A percentile compares a stretch with the other conserved stretches of the same genome.
Conservation (phyloP, 257 asterid species). For the Verbascum thapsus region DNA sequence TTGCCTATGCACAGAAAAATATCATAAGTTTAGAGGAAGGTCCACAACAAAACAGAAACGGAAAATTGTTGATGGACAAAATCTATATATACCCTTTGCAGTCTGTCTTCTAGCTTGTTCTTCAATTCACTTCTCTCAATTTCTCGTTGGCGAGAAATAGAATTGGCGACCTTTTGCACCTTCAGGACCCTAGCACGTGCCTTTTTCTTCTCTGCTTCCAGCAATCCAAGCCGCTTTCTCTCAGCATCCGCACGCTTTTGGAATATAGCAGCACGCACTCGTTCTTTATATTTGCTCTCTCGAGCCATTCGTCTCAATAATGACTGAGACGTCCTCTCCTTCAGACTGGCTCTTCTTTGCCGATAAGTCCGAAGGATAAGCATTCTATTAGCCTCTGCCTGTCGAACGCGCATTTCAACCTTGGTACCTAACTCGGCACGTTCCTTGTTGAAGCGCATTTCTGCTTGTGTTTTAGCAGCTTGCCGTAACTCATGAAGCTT, state of each 20-base stretch:
- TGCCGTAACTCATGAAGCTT: constrained; percentile 85
- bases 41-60: constrained; percentile 1
- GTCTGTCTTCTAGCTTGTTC: constrained; percentile 73
- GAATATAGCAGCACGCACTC: constrained; percentile 73
- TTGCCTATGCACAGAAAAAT: constrained; percentile 56
- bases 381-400: constrained; percentile 91
- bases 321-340: constrained; percentile 91
- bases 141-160: constrained; percentile 70
- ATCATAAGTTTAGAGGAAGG: constrained; percentile 14
- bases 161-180: constrained; percentile 72
- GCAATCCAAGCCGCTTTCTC: constrained; percentile 71
- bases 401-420: constrained; percentile 76
- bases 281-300: constrained; percentile 89
- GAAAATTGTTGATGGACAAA: not conserved
- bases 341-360: constrained; percentile 76
- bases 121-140: constrained; percentile 73
- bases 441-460: constrained; percentile 73
- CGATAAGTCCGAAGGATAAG: constrained; percentile 72
- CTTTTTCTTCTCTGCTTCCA: constrained; percentile 87
- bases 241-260: constrained; percentile 97
- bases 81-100: constrained; percentile 67
- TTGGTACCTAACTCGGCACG: constrained; percentile 83
- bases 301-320: constrained; percentile 65
- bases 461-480: constrained; percentile 79
- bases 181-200: constrained; percentile 75